Percentiles rank a stretch among this genome's conserved stretches.
Evolutionary conservation across 257 asterid species (phyloP).

Genomic region (Cynanchum wilfordii): DNA sequence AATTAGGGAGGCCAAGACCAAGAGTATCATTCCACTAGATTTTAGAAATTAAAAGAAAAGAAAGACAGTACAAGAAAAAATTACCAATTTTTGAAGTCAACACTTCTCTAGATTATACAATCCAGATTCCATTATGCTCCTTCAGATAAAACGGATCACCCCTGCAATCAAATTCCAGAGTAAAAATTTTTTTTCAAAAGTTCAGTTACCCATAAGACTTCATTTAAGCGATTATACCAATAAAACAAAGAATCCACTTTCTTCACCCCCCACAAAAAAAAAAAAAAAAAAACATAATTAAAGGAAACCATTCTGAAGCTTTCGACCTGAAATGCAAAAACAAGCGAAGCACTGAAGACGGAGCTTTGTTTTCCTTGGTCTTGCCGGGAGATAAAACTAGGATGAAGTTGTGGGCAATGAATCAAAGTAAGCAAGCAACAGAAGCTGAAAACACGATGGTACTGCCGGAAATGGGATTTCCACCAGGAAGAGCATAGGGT

Average conservation of each 20-base stretch:
- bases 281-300: neutral
- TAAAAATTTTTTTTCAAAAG: neutral
- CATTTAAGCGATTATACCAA: neutral
- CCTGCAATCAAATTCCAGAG: slow-evolving; percentile 19
- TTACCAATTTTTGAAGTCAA: slow-evolving; percentile 9
- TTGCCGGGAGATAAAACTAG: slow-evolving; percentile 7
- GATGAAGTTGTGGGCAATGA: neutral
- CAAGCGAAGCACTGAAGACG: slow-evolving; percentile 2
- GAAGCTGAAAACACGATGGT: too few species aligned
- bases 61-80: neutral
- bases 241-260: neutral
- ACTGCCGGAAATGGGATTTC: slow-evolving; percentile 3
- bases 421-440: too few species aligned
- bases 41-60: neutral
- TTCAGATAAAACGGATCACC: neutral
- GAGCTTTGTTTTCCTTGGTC: neutral
- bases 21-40: neutral
- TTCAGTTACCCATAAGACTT: neutral
- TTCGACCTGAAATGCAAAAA: neutral
- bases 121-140: slow-evolving; percentile 7
- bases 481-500: neutral
- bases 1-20: neutral
- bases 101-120: neutral
- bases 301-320: neutral
- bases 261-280: neutral